phyloP scores from a whole-genome alignment of 345 rosid genomes.

The Trapa incisa region DNA sequence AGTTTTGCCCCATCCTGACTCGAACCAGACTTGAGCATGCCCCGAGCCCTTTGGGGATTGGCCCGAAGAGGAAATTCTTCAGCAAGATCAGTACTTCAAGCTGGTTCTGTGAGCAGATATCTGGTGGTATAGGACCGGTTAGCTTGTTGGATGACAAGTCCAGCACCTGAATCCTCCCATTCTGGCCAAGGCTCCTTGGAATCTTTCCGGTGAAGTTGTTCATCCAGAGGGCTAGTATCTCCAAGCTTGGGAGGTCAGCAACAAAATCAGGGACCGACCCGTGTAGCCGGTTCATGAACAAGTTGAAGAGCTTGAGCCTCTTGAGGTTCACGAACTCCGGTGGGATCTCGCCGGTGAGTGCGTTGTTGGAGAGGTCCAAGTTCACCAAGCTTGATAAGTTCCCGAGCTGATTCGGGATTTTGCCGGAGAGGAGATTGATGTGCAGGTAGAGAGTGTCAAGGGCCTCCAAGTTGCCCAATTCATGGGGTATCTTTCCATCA shows the following conservation, averaged over 20 bases:
- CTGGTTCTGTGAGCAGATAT: constrained; percentile 39
- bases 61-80: constrained; percentile 78
- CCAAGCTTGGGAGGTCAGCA: constrained; percentile 43
- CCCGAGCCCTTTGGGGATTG: constrained; percentile 63
- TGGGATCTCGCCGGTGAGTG: constrained; percentile 69
- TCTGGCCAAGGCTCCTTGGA: constrained; percentile 61
- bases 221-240: constrained; percentile 60
- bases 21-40: constrained; percentile 47
- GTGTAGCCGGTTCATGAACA: constrained; percentile 66
- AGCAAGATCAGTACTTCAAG: constrained; percentile 54
- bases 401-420: constrained; percentile 55
- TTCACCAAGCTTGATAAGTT: constrained; percentile 51
- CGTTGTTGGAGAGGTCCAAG: constrained; percentile 75
- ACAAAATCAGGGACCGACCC: constrained; percentile 68
- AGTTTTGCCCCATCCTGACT: constrained; percentile 71
- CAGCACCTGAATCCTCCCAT: constrained; percentile 45
- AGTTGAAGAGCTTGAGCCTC: constrained; percentile 50
- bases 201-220: constrained; percentile 82
- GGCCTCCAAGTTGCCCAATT: constrained; percentile 52
- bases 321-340: constrained; percentile 44
- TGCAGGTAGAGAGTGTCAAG: constrained; percentile 61
- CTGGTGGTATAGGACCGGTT: constrained; percentile 54
- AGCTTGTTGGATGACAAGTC: constrained; percentile 87
- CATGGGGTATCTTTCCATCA: constrained; percentile 55
- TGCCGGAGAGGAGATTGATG: constrained; percentile 52